Evolutionary conservation across 108 stramenopile genomes (phyloP).

Genomic region (Cyclostephanos invisitatus): DNA sequence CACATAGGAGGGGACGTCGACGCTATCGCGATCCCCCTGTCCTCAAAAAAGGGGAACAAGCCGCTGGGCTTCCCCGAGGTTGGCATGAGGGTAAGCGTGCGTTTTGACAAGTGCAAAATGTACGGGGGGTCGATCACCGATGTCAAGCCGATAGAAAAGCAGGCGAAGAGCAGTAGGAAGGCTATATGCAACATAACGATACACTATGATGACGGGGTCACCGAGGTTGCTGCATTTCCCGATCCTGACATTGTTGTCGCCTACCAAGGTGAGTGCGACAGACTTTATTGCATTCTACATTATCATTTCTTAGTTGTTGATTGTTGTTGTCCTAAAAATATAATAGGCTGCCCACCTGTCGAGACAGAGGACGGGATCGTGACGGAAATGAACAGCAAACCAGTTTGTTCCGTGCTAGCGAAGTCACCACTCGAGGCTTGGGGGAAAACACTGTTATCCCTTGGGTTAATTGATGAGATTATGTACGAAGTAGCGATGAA

Average conservation of each 20-base stretch:
- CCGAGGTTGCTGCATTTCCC: conserved; percentile 65
- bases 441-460: conserved; percentile 65
- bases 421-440: conserved; percentile 76
- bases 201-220: conserved; percentile 78
- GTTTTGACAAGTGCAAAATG: conserved; percentile 60
- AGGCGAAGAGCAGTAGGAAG: conserved; percentile 28
- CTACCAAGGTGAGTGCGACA: conserved; percentile 65
- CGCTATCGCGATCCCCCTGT: conserved; percentile 37
- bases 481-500: conserved; percentile 62
- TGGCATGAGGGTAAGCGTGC: conserved; percentile 79
- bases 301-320: background rate
- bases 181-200: conserved; percentile 51
- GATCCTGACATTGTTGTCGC: conserved; percentile 75
- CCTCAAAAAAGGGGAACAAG: conserved; percentile 22
- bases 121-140: conserved; percentile 65
- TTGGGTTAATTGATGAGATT: conserved; percentile 81
- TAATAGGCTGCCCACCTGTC: conserved; percentile 38
- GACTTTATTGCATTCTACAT: background rate
- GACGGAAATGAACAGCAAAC: conserved; percentile 66
- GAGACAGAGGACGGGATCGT: conserved; percentile 49
- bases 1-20: conserved; percentile 37
- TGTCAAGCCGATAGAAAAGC: conserved; percentile 29
- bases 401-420: conserved; percentile 63
- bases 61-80: conserved; percentile 38
- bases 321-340: background rate